These are phyloP conservation scores for Fusarium fracticaudum DNA, from an alignment of 2,329 filamentous ascomycete species.

Conservation along the genomic window DNA sequence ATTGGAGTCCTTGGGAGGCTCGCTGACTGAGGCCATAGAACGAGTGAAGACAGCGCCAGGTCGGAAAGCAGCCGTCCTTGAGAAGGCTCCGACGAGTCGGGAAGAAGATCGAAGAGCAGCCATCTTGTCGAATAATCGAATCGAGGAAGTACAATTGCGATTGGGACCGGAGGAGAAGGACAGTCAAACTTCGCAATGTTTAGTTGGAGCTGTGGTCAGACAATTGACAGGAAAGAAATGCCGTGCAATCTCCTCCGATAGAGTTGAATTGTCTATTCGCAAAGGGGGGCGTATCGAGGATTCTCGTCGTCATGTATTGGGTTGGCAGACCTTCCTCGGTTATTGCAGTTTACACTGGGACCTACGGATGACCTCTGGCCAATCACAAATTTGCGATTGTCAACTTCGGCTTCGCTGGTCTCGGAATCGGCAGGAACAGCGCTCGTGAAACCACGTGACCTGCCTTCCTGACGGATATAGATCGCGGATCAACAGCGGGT, in stretches of 20 bases:
- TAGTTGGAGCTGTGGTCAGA: constrained; percentile 28
- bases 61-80: constrained; percentile 52
- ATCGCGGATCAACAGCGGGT: constrained; percentile 29
- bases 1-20: constrained; percentile 70
- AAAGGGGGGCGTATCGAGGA: constrained; percentile 37
- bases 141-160: constrained; percentile 16
- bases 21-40: constrained; percentile 64
- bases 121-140: constrained; percentile 54
- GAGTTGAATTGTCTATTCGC: constrained; percentile 34
- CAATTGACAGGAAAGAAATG: constrained; percentile 43
- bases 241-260: constrained; percentile 43
- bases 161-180: constrained; percentile 41
- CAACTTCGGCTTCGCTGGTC: constrained; percentile 42
- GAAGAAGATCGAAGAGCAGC: constrained; percentile 69
- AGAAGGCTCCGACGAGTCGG: constrained; percentile 60
- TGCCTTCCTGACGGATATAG: neutral
- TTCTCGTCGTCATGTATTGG: constrained; percentile 44
- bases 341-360: constrained; percentile 40
- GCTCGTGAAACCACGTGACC: constrained; percentile 39
- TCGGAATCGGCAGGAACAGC: constrained; percentile 38
- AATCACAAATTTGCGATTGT: constrained; percentile 44
- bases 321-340: constrained; percentile 46
- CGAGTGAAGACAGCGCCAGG: constrained; percentile 57
- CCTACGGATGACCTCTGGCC: constrained; percentile 17
- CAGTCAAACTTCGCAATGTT: constrained; percentile 38